Evolutionary conservation across 1,284 basidiomycete species (phyloP).

Genomic region (Wolfiporia cocos): DNA sequence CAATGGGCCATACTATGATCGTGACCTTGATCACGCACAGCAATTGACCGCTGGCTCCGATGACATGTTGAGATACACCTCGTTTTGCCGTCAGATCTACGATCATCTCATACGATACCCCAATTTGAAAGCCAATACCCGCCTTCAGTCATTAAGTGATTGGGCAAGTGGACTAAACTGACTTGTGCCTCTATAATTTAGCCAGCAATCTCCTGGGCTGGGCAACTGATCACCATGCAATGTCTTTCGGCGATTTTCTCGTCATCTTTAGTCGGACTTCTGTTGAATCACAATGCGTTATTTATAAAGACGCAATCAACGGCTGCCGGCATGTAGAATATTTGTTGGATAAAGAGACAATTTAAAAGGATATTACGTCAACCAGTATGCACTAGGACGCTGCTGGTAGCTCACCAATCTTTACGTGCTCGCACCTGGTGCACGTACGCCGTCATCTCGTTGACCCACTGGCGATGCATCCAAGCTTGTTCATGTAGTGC

Average conservation of each 20-base stretch:
- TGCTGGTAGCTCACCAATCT: no score
- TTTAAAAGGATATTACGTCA: no score
- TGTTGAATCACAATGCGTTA: no score
- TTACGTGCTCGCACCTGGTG: no score
- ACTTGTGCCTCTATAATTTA: background rate
- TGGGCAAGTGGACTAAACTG: background rate
- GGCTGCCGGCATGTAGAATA: no score
- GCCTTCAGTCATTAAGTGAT: background rate
- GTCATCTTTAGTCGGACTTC: no score
- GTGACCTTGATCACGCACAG: background rate
- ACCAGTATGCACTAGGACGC: no score
- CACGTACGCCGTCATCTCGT: slow-evolving; percentile 27
- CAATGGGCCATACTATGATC: no score
- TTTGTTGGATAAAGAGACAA: no score
- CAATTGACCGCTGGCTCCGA: slow-evolving; percentile 3
- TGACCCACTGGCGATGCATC: slow-evolving; percentile 29
- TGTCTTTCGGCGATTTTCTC: no score
- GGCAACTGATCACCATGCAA: background rate
- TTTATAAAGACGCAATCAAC: no score
- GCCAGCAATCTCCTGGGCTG: background rate
- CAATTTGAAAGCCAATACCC: slow-evolving; percentile 1
- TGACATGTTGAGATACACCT: slow-evolving; percentile 1
- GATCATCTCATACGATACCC: background rate
- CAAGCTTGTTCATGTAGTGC: slow-evolving; percentile 42
- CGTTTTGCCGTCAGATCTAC: slow-evolving; percentile 7